Evolutionary conservation across 2,329 filamentous ascomycete species (phyloP).

Genomic region (Penicillium sp.): DNA sequence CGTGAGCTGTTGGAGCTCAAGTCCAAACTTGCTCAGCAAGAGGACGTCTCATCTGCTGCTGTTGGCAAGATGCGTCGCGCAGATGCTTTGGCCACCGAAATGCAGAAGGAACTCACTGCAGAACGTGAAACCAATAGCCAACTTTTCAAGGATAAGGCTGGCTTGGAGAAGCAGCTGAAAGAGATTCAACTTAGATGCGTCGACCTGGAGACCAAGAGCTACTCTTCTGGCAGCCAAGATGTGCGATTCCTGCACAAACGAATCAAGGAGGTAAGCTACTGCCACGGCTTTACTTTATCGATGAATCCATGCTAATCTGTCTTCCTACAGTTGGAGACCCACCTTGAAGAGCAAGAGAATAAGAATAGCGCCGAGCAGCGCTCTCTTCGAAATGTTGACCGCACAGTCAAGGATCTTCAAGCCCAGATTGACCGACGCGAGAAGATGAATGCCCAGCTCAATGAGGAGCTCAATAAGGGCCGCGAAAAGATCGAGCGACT

Average conservation of each 20-base stretch:
- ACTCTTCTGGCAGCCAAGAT: conserved; percentile 90
- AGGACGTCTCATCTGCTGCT: conserved; percentile 87
- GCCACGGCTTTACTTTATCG: background rate
- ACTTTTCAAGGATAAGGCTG: conserved; percentile 86
- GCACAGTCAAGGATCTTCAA: conserved; percentile 89
- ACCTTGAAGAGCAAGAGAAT: conserved; percentile 79
- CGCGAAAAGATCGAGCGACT: conserved; percentile 91
- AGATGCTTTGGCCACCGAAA: conserved; percentile 81
- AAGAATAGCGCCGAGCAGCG: conserved; percentile 79
- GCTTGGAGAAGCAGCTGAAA: conserved; percentile 84
- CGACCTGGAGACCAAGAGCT: conserved; percentile 95
- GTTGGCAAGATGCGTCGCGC: conserved; percentile 97
- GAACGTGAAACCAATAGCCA: conserved; percentile 81
- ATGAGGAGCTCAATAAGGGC: conserved; percentile 80
- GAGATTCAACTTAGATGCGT: conserved; percentile 88
- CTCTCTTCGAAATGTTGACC: conserved; percentile 87
- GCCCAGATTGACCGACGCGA: conserved; percentile 90
- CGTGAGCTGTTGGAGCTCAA: conserved; percentile 88
- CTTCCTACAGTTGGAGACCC: conserved; percentile 71
- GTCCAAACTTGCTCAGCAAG: conserved; percentile 83
- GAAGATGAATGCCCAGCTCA: conserved; percentile 76
- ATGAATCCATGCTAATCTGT: conserved; percentile 20
- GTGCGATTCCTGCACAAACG: conserved; percentile 92
- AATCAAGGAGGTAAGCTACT: conserved; percentile 79
- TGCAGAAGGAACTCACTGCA: conserved; percentile 86